Base-by-base conservation (phyloP, 352 stramenopile species). In the Globisporangium megalacanthum region DNA sequence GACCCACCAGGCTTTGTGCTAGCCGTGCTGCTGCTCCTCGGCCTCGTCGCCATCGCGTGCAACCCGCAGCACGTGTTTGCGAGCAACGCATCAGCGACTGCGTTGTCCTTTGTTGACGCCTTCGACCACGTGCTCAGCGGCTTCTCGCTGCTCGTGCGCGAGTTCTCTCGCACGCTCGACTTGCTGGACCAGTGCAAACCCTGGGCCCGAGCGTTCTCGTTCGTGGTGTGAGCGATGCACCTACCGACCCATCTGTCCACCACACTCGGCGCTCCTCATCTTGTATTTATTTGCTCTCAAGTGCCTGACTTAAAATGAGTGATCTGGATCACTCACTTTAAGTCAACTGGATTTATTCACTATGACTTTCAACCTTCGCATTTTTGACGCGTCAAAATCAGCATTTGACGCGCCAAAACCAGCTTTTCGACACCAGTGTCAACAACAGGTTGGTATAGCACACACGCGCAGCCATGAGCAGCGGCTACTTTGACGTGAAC, bases 1-100 rank as follows among this genome's bases (percentile, higher is more conserved):
- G 73, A 89, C 45, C 81, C 81, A 15, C 81, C 81, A 3, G 81
- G 81, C 25, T 92, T 89, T 50, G 70, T 89, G 48, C 66, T 92
- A n/a, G 81, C 81, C 0, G 73, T 88, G 42, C 62, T 92, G 42
- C 60, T 92, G 54, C 69, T 92, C 4, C 54, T 88, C 46, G 70
- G 75, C 10, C 69, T 92, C 19, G 17, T 88, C 39, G 77, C 77
- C 1, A 83, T 86, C 14, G 74, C 75, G 4, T 74, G 77, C 60
- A 88, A 62, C 25, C 82, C 82, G 36, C 77, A 83, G 61, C 73
- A 74, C 49, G 66, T 75, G 8, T 68, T 82, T 25, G 65, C 66
- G 49, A 61, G 51, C 45, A 72, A 70, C 11, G 63, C 72, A 8
- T 69, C 66, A 0, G 65, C 69, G 17, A 60, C 69, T 1, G 74